These are phyloP conservation scores for Cicer judaicum DNA, from an alignment of 306 rosid species.

Conservation along the genomic window DNA sequence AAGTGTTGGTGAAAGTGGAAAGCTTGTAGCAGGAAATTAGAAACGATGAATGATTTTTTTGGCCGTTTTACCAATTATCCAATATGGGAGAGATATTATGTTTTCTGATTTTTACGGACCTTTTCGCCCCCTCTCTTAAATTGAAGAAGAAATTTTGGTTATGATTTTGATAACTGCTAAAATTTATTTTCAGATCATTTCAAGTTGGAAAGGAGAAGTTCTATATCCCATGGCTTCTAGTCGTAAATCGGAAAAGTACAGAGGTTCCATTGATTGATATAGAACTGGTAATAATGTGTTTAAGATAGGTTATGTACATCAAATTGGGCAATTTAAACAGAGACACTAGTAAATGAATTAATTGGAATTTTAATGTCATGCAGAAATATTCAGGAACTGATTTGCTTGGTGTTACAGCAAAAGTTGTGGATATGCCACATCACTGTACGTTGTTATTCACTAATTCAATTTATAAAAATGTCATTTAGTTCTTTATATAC, in stretches of 20 bases:
- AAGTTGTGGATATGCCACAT: slow-evolving; percentile 98
- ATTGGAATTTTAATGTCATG: slow-evolving; percentile 44
- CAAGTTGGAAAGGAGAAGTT: slow-evolving; percentile 96
- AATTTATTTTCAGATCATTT: slow-evolving; percentile 70
- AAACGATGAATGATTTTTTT: slow-evolving; percentile 6
- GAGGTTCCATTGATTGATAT: slow-evolving; percentile 92
- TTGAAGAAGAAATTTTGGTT: slow-evolving; percentile 28
- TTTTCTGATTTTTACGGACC: background rate
- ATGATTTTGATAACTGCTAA: background rate
- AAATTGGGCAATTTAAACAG: slow-evolving; percentile 29
- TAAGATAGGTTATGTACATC: slow-evolving; percentile 17
- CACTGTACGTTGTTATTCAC: slow-evolving; percentile 62
- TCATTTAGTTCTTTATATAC: background rate
- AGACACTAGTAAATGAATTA: slow-evolving; percentile 1
- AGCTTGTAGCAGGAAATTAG: background rate
- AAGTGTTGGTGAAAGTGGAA: background rate
- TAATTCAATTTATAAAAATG: background rate
- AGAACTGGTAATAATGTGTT: slow-evolving; percentile 64
- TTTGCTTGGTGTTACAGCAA: slow-evolving; percentile 92
- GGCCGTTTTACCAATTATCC: background rate
- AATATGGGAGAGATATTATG: slow-evolving; percentile 24
- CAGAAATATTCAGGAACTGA: slow-evolving; percentile 92
- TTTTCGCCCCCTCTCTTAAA: background rate
- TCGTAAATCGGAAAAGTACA: slow-evolving; percentile 85
- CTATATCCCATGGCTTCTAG: slow-evolving; percentile 89